These are phyloP conservation scores for Umbilicus rupestris DNA, from an alignment of 164 flowering plant genomes.

Conservation along the genomic window DNA sequence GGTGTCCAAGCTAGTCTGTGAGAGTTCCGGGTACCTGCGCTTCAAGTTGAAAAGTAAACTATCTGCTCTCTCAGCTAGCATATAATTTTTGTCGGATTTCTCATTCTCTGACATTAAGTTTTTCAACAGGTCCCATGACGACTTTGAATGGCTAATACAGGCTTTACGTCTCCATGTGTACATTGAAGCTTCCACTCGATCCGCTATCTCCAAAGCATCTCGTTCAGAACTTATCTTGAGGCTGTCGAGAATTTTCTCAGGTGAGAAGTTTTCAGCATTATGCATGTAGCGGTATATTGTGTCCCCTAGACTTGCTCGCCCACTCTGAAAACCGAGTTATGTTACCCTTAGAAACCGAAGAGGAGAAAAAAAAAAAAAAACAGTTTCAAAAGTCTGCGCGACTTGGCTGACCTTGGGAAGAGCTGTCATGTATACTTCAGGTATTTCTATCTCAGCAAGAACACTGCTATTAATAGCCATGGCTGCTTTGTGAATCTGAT, in stretches of 20 bases:
- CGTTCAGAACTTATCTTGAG: conserved; percentile 71
- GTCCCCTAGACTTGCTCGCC: conserved; percentile 74
- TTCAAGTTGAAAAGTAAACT: conserved; percentile 61
- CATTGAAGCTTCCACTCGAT: conserved; percentile 80
- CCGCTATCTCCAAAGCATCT: conserved; percentile 87
- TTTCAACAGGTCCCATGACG: conserved; percentile 77
- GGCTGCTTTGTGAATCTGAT: conserved; percentile 93
- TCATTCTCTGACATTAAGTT: conserved; percentile 58
- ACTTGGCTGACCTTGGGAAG: conserved; percentile 74
- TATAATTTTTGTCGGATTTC: conserved; percentile 48
- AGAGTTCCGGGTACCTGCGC: conserved; percentile 73
- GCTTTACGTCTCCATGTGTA: conserved; percentile 89
- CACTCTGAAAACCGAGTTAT: conserved; percentile 41
- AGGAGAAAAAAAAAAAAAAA: too few relatives aligned
- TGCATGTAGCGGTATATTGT: conserved; percentile 53
- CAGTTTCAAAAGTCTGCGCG: too few relatives aligned
- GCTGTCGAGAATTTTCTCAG: conserved; percentile 57
- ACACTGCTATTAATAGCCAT: conserved; percentile 71
- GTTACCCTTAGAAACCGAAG: not conserved
- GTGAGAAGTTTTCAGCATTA: conserved; percentile 46
- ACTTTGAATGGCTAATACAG: conserved; percentile 46
- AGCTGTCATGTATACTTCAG: conserved; percentile 61
- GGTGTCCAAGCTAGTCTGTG: conserved; percentile 85
- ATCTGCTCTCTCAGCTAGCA: conserved; percentile 73
- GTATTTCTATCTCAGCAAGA: conserved; percentile 84